These are phyloP conservation scores for Phascolomyces articulosus DNA, from an alignment of 371 early-diverging fungal species.

Conservation along the genomic window DNA sequence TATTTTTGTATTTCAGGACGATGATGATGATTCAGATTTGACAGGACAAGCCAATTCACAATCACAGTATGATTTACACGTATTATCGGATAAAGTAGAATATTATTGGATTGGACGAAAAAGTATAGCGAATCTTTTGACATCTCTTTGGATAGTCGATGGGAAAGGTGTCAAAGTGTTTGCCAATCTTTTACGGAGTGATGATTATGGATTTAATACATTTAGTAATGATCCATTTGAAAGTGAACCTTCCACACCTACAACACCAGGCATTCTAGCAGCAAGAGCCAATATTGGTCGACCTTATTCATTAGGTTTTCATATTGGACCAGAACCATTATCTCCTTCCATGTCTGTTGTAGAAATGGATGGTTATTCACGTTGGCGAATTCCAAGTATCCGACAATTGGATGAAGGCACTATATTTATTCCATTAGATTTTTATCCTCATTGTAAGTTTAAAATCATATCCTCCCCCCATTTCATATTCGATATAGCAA, in stretches of 20 bases:
- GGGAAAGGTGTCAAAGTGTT: constrained; percentile 72
- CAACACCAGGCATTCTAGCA: constrained; percentile 37
- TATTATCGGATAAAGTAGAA: constrained; percentile 68
- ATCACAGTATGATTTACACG: constrained; percentile 58
- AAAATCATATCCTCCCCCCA: too few species aligned
- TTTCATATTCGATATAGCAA: too few species aligned
- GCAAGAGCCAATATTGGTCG: constrained; percentile 27
- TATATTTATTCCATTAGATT: constrained; percentile 71
- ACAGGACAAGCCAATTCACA: constrained; percentile 21
- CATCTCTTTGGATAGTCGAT: constrained; percentile 79
- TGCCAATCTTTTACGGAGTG: constrained; percentile 45
- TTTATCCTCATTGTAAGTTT: constrained; percentile 76
- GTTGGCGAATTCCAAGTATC: constrained; percentile 48
- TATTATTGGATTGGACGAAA: constrained; percentile 73
- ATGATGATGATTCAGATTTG: constrained; percentile 32
- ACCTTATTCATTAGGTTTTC: constrained; percentile 45
- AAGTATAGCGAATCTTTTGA: constrained; percentile 56
- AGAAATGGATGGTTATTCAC: constrained; percentile 26
- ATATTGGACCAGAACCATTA: constrained; percentile 30
- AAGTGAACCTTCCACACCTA: constrained; percentile 43
- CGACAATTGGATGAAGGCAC: constrained; percentile 31
- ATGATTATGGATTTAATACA: constrained; percentile 34
- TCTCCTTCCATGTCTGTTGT: constrained; percentile 29
- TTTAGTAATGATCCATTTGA: constrained; percentile 27
- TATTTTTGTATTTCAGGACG: constrained; percentile 20